Evolutionary conservation across 441 rosid genomes (phyloP), one percentile per base, ranked within the genome.

Genomic region (Omphalea diandra): DNA sequence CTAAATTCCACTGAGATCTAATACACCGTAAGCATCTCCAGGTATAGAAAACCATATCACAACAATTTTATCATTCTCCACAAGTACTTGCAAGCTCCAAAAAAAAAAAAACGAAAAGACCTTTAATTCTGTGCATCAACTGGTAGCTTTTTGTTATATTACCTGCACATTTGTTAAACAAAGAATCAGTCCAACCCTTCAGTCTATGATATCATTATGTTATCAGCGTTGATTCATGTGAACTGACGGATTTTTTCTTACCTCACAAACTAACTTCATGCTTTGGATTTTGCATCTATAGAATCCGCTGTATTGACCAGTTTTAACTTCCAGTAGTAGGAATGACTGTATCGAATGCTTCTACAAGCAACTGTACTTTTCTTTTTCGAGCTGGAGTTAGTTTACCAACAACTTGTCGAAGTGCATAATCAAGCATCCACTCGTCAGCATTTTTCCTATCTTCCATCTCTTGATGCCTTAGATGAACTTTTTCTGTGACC

Each of bases 351-450:
- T 93, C 97, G 59, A 93, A 95, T 57, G 99, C 99, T 81, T 95
- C 93, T 2, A 93, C 88, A 14, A 95, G 87, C 69, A 89, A 77
- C 72, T 77, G 77, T 36, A 95, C 99, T 79, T 89, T 93, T 69
- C 86, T 85, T 80, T 81, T 86, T 69, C 91, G 78, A 38, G 87
- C 97, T 57, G 97, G 97, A 60, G 93, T 88, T 52, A 93, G 84
- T 77, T 85, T 82, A 2, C 93, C 79, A 74, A 95, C 92, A 55
- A 85, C 97, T 68, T 71, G 85, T 81, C 80, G 97, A 70, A 95
- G 91, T 43, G 97, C 83, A 69, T 81, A 78, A 81, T 95, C 98
- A 7, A 93, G 88, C 97, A 93, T 93, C 94, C 97, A 95, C 75
- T 90, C 97, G 29, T 90, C 99, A 1, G 82, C 75, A 49, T 80